A percentile compares a stretch with the other conserved stretches of the same genome.
Evolutionary conservation across 2,329 filamentous ascomycete species (phyloP).

Genomic region (Pseudogymnoascus verrucosus): DNA sequence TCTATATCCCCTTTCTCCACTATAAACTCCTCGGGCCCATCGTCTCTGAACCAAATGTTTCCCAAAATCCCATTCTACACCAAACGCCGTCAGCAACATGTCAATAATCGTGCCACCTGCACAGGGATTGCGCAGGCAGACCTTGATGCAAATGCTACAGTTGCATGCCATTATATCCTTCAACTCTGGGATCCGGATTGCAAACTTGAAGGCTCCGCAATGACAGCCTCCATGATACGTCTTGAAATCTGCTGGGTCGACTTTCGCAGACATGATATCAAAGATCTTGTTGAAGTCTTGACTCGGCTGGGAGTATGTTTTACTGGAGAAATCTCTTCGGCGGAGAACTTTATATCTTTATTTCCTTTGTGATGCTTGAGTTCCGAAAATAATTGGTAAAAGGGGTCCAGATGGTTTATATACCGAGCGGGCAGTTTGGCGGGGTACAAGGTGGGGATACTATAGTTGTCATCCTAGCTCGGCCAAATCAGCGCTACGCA

Average conservation of each 20-base stretch:
- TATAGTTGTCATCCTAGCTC: background rate
- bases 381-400: background rate
- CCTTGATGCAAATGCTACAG: conserved; percentile 57
- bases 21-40: background rate
- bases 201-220: conserved; percentile 47
- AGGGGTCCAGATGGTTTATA: background rate
- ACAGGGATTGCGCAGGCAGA: conserved; percentile 37
- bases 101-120: background rate
- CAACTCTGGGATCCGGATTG: conserved; percentile 47
- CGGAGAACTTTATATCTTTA: background rate
- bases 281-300: background rate
- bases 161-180: conserved; percentile 50
- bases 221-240: conserved; percentile 49
- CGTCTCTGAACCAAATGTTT: background rate
- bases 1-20: background rate
- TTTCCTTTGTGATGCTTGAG: background rate
- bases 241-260: conserved; percentile 13
- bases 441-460: background rate
- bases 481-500: background rate
- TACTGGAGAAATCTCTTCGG: background rate
- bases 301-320: background rate
- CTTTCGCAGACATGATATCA: background rate
- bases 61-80: background rate
- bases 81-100: background rate
- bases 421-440: background rate